These are phyloP conservation scores for Penicillium turbatum DNA, from an alignment of 495 filamentous ascomycete genomes.

Conservation along the genomic window DNA sequence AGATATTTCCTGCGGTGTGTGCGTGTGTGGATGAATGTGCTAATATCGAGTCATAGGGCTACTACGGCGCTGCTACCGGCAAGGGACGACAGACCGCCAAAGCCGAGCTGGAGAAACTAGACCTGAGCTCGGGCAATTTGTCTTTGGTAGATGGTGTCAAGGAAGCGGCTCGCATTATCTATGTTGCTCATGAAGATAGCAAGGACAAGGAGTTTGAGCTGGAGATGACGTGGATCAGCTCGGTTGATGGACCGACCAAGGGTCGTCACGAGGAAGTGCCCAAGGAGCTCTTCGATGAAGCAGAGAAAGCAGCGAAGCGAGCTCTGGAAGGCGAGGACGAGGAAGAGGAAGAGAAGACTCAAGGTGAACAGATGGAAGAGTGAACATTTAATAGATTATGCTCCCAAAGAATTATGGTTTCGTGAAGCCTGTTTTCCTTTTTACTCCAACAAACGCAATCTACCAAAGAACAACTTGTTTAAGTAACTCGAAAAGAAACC, in stretches of 20 bases:
- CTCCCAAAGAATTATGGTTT: constrained; percentile 18
- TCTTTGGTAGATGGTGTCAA: constrained; percentile 84
- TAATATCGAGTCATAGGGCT: constrained; percentile 55
- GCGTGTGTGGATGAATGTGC: background rate
- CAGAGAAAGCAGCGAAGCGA: constrained; percentile 76
- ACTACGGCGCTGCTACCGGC: constrained; percentile 95
- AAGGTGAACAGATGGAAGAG: constrained; percentile 72
- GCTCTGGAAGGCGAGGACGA: constrained; percentile 68
- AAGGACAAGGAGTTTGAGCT: constrained; percentile 98
- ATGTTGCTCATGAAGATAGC: constrained; percentile 94
- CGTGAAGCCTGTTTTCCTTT: constrained; percentile 1
- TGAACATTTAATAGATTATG: constrained; percentile 37
- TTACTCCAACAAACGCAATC: constrained; percentile 3
- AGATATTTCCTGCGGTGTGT: background rate
- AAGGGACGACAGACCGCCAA: constrained; percentile 96
- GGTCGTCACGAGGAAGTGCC: constrained; percentile 89
- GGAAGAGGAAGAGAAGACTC: constrained; percentile 60
- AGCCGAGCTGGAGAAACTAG: constrained; percentile 94
- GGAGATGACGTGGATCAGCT: constrained; percentile 97
- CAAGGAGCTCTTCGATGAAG: constrained; percentile 81
- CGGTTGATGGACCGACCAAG: constrained; percentile 75
- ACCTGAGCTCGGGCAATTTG: constrained; percentile 72
- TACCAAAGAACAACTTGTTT: background rate
- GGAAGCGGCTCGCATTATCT: constrained; percentile 94
- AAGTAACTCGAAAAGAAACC: background rate